Base-by-base conservation (phyloP, 129 eudicot species). In the Smallanthus sonchifolius region DNA sequence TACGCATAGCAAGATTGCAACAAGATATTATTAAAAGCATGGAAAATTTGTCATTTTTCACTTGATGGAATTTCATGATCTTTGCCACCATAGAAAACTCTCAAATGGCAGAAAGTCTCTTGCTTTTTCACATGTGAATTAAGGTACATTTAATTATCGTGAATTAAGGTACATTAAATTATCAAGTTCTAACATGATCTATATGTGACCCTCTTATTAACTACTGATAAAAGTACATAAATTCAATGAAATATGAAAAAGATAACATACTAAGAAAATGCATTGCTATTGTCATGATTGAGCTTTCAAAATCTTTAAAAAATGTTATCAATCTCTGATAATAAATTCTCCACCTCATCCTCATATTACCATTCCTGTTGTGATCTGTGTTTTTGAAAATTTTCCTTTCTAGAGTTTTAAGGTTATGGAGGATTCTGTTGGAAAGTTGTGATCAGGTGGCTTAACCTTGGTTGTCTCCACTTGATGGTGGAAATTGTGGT, bases 161-260 rank as follows among this genome's bases (percentile, higher is more conserved):
- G 6, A 60, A 11, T 4, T 2, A 32, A 60, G 39, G 40, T 60
- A 44, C 81, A 34, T 36, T n/a, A n/a, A n/a, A n/a, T 69, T 69
- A 37, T n/a, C 65, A 45, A 69, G 70, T 61, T 77, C 70, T 77
- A 77, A 2, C 43, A 35, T n/a, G 52, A 60, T 77, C 76, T 61
- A 24, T 48, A 47, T 36, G 71, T 60, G 65, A 70, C 16, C 63
- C 44, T 77, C 71, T 77, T 77, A 77, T 77, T 77, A 70, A 77
- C 76, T 60, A 61, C 30, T n/a, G 44, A 37, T 24, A 38, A 10
- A 69, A 59, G 52, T 69, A 69, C 52, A 69, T 17, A 60, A 77
- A 69, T 39, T 68, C 32, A 67, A 68, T 56, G 35, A 68, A 56
- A 77, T 19, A 68, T 35, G 71, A 60, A 16, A 60, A 70, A 36